Conservation (phyloP, 805 yeast species). For the Ogataea salicorniae region DNA sequence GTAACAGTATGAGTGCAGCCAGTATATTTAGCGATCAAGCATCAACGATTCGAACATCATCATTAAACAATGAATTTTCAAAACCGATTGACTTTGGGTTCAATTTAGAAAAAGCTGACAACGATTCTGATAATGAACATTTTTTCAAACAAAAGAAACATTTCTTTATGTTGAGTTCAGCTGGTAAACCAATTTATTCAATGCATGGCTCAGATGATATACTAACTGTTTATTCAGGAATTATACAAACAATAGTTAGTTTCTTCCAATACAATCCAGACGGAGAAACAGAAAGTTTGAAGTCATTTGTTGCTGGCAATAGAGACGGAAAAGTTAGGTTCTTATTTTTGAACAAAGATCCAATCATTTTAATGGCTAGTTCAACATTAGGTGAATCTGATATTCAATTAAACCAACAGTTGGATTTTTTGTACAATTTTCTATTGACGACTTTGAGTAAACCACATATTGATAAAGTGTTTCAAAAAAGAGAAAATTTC, state of each 20-base stretch:
- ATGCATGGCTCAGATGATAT: constrained; percentile 67
- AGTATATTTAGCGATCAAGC: constrained; percentile 5
- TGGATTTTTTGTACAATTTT: constrained; percentile 70
- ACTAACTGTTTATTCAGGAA: constrained; percentile 67
- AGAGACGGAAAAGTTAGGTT: constrained; percentile 38
- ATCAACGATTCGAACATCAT: not conserved
- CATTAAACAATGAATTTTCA: not conserved
- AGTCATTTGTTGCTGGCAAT: constrained; percentile 45
- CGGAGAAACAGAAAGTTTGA: constrained; percentile 33
- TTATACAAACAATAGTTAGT: constrained; percentile 73
- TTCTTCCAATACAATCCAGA: constrained; percentile 49
- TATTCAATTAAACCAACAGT: constrained; percentile 51
- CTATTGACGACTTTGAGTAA: constrained; percentile 79
- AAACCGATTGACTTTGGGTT: constrained; percentile 19
- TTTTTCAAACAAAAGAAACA: constrained; percentile 50
- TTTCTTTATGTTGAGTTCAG: constrained; percentile 71
- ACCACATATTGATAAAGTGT: constrained; percentile 66
- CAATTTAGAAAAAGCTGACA: constrained; percentile 24
- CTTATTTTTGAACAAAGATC: constrained; percentile 57
- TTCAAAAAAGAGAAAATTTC: constrained; percentile 67
- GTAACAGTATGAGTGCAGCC: not conserved
- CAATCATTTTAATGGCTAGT: constrained; percentile 70
- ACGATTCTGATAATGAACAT: constrained; percentile 20
- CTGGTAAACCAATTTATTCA: constrained; percentile 87
- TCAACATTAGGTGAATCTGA: constrained; percentile 51